Conservation (phyloP, 2,329 filamentous ascomycete species). For the Alternaria triticimaculans region DNA sequence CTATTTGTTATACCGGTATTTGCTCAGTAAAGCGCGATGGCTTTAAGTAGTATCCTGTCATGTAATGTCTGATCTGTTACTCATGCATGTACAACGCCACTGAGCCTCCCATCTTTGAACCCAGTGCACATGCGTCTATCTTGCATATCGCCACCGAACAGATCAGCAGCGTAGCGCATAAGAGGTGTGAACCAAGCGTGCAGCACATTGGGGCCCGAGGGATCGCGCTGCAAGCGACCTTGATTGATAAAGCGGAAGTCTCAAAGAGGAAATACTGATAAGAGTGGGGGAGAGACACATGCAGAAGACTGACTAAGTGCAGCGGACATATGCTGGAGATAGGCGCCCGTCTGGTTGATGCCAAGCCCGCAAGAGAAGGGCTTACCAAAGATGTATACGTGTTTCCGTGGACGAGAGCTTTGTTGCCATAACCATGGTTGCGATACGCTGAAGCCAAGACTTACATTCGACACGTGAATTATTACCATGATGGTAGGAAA, state of each 20-base stretch:
- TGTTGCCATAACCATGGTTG: neutral
- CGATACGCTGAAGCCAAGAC: no score
- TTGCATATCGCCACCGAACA: neutral
- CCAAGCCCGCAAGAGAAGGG: neutral
- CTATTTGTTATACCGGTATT: no score
- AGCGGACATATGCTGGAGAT: slow-evolving; percentile 1
- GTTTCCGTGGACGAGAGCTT: neutral
- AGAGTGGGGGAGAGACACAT: slow-evolving; percentile 7
- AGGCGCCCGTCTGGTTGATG: neutral
- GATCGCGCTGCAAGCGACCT: neutral
- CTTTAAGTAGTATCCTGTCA: neutral
- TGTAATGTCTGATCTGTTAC: neutral
- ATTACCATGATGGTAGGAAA: neutral
- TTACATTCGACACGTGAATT: no score
- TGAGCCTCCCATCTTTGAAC: neutral
- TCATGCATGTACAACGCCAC: neutral
- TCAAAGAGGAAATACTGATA: neutral
- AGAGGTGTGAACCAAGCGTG: no score
- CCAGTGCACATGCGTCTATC: neutral
- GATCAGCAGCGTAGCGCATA: neutral
- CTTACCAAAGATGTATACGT: neutral
- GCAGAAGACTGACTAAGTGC: neutral
- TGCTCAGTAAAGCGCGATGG: neutral
- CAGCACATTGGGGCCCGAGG: neutral
- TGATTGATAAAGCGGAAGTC: slow-evolving; percentile 3